Evolutionary conservation across 345 rosid genomes (phyloP).

Genomic region (Sisymbrium altissimum): DNA sequence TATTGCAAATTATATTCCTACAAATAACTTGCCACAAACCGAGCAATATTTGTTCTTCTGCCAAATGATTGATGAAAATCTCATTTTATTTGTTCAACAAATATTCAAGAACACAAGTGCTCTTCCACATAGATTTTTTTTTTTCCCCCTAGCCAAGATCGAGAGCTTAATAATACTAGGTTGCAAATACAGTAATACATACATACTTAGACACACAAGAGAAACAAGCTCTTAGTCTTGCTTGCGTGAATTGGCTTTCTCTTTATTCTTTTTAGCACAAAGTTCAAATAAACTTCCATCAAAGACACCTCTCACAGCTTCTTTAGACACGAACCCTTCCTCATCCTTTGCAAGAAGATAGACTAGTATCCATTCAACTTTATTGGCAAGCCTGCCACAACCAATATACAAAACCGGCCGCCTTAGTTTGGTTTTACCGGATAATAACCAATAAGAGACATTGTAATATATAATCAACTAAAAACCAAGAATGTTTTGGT

Average conservation of each 20-base stretch:
- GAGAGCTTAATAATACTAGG: not conserved
- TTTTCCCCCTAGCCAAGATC: not conserved
- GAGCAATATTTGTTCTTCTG: too few relatives aligned
- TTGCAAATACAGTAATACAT: not conserved
- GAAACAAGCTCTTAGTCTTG: conserved; percentile 14
- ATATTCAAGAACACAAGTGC: too few relatives aligned
- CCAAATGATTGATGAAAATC: too few relatives aligned
- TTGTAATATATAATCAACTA: not conserved
- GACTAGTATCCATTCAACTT: conserved; percentile 57
- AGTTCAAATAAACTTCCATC: conserved; percentile 79
- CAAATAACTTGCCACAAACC: too few relatives aligned
- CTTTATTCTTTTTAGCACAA: conserved; percentile 54
- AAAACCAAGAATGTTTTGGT: not conserved
- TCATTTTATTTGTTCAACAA: too few relatives aligned
- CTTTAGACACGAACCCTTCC: conserved; percentile 65
- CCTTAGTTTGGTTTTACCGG: not conserved
- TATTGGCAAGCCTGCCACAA: conserved; percentile 43
- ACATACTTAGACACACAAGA: not conserved
- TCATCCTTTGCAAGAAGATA: conserved; percentile 61
- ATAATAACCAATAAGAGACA: not conserved
- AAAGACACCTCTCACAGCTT: conserved; percentile 63
- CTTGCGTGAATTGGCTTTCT: conserved; percentile 21
- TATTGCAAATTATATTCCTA: not conserved
- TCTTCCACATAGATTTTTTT: too few relatives aligned
- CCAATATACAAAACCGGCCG: not conserved